Conservation (phyloP, 108 stramenopile species). For the Cylindrotheca fusiformis region DNA sequence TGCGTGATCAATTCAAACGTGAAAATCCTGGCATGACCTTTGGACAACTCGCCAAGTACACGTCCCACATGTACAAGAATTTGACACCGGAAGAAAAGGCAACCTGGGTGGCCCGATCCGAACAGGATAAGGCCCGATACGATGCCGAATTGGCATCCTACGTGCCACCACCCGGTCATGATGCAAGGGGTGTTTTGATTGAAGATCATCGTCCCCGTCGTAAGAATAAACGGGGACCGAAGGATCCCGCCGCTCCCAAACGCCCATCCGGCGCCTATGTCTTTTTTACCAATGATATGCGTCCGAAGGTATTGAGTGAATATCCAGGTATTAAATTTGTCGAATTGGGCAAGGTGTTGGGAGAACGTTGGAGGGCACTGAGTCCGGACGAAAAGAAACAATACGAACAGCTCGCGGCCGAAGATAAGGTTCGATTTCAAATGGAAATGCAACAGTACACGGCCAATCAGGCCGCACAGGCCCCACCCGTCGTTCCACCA, state of each 20-base stretch:
- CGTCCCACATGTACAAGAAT: constrained; percentile 91
- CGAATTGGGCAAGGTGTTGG: constrained; percentile 86
- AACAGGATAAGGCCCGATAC: constrained; percentile 80
- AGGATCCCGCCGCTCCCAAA: constrained; percentile 81
- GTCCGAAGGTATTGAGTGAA: constrained; percentile 79
- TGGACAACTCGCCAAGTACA: no score
- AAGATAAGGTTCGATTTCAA: no score
- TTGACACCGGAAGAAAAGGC: constrained; percentile 77
- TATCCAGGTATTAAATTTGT: constrained; percentile 89
- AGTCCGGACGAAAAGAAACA: constrained; percentile 77
- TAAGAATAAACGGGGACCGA: constrained; percentile 58
- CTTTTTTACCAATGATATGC: constrained; percentile 86
- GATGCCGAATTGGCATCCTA: constrained; percentile 75
- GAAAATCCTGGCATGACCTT: constrained; percentile 77
- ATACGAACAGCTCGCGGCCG: constrained; percentile 81
- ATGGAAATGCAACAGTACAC: constrained; percentile 88
- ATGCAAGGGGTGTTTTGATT: constrained; percentile 73
- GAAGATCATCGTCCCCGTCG: constrained; percentile 70
- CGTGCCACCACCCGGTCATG: constrained; percentile 80
- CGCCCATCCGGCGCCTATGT: constrained; percentile 75
- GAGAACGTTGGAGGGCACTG: constrained; percentile 88
- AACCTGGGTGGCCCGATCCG: constrained; percentile 71
- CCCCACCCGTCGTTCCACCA: constrained; percentile 7
- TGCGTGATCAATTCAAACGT: constrained; percentile 82
- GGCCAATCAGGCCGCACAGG: constrained; percentile 39